Evolutionary conservation across 345 rosid species (phyloP).

Genomic region (Rhodamnia argentea): DNA sequence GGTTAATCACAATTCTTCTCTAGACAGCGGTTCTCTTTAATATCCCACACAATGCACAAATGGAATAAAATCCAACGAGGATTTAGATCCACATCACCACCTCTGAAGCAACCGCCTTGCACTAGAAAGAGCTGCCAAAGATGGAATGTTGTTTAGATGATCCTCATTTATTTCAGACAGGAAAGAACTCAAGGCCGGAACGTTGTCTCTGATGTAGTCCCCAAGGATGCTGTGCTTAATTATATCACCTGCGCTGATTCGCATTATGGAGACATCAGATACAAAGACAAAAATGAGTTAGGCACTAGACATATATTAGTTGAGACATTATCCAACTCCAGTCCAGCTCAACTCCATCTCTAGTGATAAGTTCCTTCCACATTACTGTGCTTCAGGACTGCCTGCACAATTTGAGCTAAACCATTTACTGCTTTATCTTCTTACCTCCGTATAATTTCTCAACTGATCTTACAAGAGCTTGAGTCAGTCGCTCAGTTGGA

Average conservation of each 20-base stretch:
- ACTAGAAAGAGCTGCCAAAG: constrained; percentile 69
- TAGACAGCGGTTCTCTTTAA: too few relatives aligned
- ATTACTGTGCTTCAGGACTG: neutral
- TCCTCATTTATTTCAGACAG: constrained; percentile 22
- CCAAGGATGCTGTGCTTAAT: constrained; percentile 50
- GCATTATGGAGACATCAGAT: neutral
- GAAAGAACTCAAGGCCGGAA: constrained; percentile 66
- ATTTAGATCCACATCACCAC: constrained; percentile 10
- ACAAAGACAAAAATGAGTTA: neutral
- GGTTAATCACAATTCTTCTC: neutral
- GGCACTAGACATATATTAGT: neutral
- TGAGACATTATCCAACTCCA: neutral
- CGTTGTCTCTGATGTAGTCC: constrained; percentile 47
- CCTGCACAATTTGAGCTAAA: neutral
- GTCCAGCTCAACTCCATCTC: neutral
- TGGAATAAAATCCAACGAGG: neutral
- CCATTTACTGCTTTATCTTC: constrained; percentile 16
- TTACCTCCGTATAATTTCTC: constrained; percentile 58
- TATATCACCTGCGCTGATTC: constrained; percentile 24
- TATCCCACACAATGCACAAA: neutral
- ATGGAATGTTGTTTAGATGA: constrained; percentile 32
- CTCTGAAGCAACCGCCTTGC: constrained; percentile 63
- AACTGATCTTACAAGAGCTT: constrained; percentile 39
- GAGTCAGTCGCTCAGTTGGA: constrained; percentile 33
- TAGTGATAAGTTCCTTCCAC: neutral